Evolutionary conservation across 169 alveolate species (phyloP).

Genomic region (Amoebophrya sp.): DNA sequence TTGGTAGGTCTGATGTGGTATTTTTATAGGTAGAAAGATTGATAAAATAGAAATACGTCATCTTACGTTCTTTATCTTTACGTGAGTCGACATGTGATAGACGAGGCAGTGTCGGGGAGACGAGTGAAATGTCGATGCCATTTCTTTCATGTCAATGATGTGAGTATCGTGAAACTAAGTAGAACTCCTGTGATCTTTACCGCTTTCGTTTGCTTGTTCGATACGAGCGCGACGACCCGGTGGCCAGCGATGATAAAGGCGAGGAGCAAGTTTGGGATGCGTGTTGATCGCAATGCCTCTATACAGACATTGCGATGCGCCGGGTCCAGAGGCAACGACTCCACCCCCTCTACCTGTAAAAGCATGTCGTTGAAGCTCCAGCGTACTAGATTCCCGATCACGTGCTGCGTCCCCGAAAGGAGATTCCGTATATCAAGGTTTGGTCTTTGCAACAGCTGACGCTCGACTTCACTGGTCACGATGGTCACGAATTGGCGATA

Average conservation of each 20-base stretch:
- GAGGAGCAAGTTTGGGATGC: neutral
- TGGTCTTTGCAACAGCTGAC: neutral
- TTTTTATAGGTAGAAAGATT: too few relatives aligned
- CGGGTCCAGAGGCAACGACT: neutral
- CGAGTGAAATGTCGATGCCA: too few relatives aligned
- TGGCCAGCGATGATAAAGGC: neutral
- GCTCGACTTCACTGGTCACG: neutral
- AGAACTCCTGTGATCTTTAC: too few relatives aligned
- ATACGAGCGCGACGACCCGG: neutral
- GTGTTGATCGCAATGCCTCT: neutral
- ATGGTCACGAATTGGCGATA: slow-evolving; percentile 12
- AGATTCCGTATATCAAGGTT: slow-evolving; percentile 5
- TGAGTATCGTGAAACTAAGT: too few relatives aligned
- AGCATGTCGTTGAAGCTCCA: slow-evolving; percentile 21
- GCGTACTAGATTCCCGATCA: slow-evolving; percentile 19
- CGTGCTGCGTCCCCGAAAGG: slow-evolving; percentile 30
- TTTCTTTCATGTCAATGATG: too few relatives aligned
- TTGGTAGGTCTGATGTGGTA: too few relatives aligned
- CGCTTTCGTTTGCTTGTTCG: neutral
- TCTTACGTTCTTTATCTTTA: too few relatives aligned
- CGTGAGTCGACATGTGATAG: too few relatives aligned
- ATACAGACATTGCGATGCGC: neutral
- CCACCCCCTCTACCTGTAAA: neutral
- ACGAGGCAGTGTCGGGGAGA: too few relatives aligned
- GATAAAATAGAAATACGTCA: too few relatives aligned